Percentiles rank a stretch among this genome's conserved stretches.
phyloP scores from a whole-genome alignment of 179 eudicot species.

The Silene coronaria region DNA sequence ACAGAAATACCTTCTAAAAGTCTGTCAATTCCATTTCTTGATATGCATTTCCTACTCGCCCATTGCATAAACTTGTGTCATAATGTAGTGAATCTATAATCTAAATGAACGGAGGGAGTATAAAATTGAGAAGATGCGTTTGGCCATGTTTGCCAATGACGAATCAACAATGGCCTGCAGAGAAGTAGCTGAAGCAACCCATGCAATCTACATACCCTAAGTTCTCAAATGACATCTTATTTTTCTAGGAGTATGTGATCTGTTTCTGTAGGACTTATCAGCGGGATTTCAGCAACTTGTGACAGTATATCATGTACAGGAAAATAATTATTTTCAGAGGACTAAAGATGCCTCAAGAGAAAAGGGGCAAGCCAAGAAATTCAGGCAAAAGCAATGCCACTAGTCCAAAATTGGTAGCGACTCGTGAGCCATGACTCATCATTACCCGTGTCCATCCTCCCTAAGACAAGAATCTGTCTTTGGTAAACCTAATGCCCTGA shows the following conservation, averaged over 20 bases:
- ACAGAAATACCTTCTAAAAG: no score
- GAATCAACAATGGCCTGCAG: neutral
- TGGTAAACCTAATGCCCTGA: neutral
- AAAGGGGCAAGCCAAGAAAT: neutral
- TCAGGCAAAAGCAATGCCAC: neutral
- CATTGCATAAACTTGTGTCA: no score
- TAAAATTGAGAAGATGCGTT: neutral
- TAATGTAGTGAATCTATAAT: no score
- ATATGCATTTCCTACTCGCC: no score
- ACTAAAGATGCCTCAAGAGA: neutral
- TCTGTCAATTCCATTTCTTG: no score
- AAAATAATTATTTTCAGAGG: no score
- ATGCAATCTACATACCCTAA: neutral
- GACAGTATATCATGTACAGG: no score
- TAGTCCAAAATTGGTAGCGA: neutral
- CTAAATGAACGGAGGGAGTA: neutral
- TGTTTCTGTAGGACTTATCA: neutral
- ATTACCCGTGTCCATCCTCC: neutral
- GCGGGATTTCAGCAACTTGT: neutral
- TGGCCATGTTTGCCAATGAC: neutral
- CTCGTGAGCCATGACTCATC: neutral
- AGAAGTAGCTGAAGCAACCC: neutral
- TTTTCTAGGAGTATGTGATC: neutral
- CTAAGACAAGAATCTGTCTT: neutral
- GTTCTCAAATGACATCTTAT: neutral